phyloP scores from a whole-genome alignment of 768 basidiomycete species.

The Phaffia tasmanica region DNA sequence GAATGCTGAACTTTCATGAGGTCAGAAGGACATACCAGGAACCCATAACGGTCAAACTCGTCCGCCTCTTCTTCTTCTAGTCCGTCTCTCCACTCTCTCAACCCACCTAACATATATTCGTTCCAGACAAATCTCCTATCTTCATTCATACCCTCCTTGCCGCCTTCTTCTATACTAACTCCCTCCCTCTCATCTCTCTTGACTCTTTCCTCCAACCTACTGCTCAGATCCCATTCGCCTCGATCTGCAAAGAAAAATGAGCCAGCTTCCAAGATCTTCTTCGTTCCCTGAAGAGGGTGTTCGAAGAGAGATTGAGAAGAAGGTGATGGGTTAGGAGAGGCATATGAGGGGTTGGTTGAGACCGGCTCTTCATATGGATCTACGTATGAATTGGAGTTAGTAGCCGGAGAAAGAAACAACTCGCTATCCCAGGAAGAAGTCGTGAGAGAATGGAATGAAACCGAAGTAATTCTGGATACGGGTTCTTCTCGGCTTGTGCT shows the following conservation, averaged over 20 bases:
- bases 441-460: conserved; percentile 77
- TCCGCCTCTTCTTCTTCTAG: conserved; percentile 53
- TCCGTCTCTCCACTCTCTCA: conserved; percentile 76
- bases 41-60: conserved; percentile 71
- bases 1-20: background rate
- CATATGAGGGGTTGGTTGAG: conserved; percentile 32
- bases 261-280: conserved; percentile 80
- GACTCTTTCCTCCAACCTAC: conserved; percentile 58
- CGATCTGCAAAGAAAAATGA: conserved; percentile 81
- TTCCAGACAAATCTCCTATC: conserved; percentile 85
- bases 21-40: conserved; percentile 51
- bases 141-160: conserved; percentile 49
- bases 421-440: conserved; percentile 73
- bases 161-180: conserved; percentile 14
- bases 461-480: conserved; percentile 61
- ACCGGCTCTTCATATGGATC: conserved; percentile 18
- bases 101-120: conserved; percentile 70
- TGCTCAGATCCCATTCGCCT: conserved; percentile 79
- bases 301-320: conserved; percentile 46
- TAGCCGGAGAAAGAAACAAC: conserved; percentile 13
- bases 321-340: conserved; percentile 11
- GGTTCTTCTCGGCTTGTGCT: conserved; percentile 46
- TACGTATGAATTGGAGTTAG: conserved; percentile 12
- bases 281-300: conserved; percentile 80
- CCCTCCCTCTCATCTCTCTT: conserved; percentile 46